A percentile compares a stretch with the other conserved stretches of the same genome.
These are phyloP conservation scores for Fusarium miscanthi DNA, from an alignment of 2,329 filamentous ascomycete genomes.

Conservation along the genomic window DNA sequence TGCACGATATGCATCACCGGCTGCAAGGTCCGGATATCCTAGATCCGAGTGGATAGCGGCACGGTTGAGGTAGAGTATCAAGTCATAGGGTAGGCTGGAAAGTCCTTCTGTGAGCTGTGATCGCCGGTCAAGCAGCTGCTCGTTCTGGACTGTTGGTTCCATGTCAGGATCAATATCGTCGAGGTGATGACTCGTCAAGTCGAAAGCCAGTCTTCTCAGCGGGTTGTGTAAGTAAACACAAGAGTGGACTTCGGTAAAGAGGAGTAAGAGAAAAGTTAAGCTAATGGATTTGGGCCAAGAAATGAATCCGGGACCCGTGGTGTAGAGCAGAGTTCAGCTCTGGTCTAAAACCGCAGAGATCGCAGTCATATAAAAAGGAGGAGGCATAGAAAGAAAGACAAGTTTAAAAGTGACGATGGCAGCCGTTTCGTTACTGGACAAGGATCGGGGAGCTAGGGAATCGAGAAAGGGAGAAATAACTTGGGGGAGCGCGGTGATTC, in stretches of 20 bases:
- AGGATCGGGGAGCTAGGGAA: constrained; percentile 10
- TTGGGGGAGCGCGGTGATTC: not conserved
- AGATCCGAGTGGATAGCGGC: constrained; percentile 78
- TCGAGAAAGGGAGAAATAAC: not conserved
- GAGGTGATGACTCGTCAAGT: not conserved
- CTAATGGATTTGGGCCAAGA: constrained; percentile 20
- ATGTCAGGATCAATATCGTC: constrained; percentile 24
- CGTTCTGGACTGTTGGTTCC: constrained; percentile 53
- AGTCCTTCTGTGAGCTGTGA: constrained; percentile 67
- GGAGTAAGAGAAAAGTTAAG: constrained; percentile 14
- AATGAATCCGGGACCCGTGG: constrained; percentile 13
- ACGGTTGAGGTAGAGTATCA: constrained; percentile 74
- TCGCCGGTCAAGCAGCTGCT: constrained; percentile 64
- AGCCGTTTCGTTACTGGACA: constrained; percentile 11
- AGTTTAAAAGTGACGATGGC: constrained; percentile 19
- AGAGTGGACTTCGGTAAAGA: not conserved
- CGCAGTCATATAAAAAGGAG: not conserved
- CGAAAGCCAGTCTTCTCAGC: not conserved
- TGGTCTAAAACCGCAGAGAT: constrained; percentile 12
- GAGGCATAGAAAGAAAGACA: not conserved
- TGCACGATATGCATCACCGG: constrained; percentile 89
- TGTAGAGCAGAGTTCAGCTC: constrained; percentile 16
- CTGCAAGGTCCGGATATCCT: constrained; percentile 89
- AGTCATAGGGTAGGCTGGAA: constrained; percentile 65
- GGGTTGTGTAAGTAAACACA: constrained; percentile 15